Conservation (phyloP, 1,139 yeast genomes). For the Yarrowia galli region DNA sequence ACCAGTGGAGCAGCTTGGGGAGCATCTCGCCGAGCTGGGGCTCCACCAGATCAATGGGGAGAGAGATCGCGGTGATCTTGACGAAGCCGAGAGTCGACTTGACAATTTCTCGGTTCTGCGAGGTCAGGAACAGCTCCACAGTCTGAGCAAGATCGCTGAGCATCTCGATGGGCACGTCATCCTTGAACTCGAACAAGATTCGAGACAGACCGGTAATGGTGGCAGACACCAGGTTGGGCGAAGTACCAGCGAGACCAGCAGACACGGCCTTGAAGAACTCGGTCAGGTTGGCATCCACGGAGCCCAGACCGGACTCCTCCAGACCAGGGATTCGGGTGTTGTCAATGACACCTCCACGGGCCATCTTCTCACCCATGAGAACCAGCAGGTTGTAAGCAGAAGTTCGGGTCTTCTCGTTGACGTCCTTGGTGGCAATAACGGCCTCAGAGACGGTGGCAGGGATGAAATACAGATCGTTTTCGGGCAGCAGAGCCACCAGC, state of each 20-base stretch:
- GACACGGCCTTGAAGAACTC: constrained; percentile 92
- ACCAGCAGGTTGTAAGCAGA: constrained; percentile 78
- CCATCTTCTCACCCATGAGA: constrained; percentile 82
- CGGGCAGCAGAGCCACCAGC: constrained; percentile 67
- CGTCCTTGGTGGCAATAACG: constrained; percentile 90
- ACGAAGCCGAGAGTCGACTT: constrained; percentile 94
- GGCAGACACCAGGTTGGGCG: constrained; percentile 96
- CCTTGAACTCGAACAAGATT: constrained; percentile 83
- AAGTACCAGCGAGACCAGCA: constrained; percentile 94
- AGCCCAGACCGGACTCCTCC: constrained; percentile 63
- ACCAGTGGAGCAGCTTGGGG: constrained; percentile 83
- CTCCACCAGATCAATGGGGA: constrained; percentile 80
- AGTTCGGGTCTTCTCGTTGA: constrained; percentile 89
- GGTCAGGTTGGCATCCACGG: constrained; percentile 70
- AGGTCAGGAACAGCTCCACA: constrained; percentile 86
- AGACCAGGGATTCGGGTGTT: constrained; percentile 74
- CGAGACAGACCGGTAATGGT: constrained; percentile 91
- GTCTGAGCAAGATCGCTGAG: constrained; percentile 83
- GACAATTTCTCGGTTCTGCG: constrained; percentile 90
- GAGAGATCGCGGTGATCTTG: constrained; percentile 83
- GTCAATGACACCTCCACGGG: constrained; percentile 70
- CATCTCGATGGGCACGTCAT: constrained; percentile 61
- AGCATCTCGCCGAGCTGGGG: constrained; percentile 71
- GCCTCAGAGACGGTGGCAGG: constrained; percentile 87
- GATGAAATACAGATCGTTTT: constrained; percentile 70